These are phyloP conservation scores for Blastobotrys peoriensis DNA, from an alignment of 805 yeast species.

Conservation along the genomic window DNA sequence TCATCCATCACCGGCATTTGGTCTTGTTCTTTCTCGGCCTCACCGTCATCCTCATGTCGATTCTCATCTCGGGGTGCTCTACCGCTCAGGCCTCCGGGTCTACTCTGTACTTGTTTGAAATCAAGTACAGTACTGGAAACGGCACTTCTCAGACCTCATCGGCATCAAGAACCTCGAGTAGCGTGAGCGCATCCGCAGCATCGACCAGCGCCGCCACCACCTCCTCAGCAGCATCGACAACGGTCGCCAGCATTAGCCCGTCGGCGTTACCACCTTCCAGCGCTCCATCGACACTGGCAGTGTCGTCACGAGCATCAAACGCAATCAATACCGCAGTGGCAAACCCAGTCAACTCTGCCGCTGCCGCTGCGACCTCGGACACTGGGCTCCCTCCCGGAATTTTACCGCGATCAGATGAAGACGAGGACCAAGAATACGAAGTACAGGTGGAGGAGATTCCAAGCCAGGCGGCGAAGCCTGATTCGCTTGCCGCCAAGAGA, in stretches of 20 bases:
- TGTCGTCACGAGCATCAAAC: background rate
- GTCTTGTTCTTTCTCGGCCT: conserved; percentile 16
- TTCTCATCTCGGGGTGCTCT: conserved; percentile 19
- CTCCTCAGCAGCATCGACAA: background rate
- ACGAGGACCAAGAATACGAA: background rate
- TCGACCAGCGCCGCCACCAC: background rate
- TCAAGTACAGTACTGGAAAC: conserved; percentile 12
- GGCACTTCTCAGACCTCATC: conserved; percentile 1
- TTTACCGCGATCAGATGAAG: background rate
- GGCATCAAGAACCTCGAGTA: background rate
- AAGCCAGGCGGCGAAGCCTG: background rate
- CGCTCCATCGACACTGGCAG: background rate
- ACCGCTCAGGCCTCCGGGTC: conserved; percentile 12
- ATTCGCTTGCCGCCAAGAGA: background rate
- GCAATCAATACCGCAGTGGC: background rate
- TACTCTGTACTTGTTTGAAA: conserved; percentile 15
- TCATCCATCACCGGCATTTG: conserved; percentile 16
- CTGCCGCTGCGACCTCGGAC: background rate
- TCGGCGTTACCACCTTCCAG: background rate
- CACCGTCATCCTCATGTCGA: conserved; percentile 10
- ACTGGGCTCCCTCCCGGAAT: background rate
- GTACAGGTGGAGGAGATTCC: background rate
- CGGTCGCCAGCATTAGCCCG: background rate
- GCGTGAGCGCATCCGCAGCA: too few relatives aligned
- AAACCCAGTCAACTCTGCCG: background rate